Evolutionary conservation across 371 early-diverging fungal genomes (phyloP).

Genomic region (Syncephalastrum sp.): DNA sequence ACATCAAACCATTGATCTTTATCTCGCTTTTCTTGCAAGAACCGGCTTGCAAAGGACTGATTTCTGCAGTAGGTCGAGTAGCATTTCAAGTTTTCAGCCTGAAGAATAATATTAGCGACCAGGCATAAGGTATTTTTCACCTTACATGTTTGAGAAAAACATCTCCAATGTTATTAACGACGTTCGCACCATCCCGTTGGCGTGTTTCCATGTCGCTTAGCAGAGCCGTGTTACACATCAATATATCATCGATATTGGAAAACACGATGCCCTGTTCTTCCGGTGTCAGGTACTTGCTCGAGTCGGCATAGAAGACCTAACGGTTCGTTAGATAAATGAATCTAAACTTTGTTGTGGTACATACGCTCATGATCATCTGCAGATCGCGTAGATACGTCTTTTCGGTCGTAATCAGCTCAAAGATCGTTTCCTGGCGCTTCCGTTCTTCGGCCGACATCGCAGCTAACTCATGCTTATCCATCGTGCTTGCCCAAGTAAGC

Average conservation of each 20-base stretch:
- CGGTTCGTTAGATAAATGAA: background rate
- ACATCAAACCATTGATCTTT: slow-evolving; percentile 56
- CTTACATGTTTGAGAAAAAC: slow-evolving; percentile 61
- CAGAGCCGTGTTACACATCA: slow-evolving; percentile 69
- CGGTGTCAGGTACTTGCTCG: slow-evolving; percentile 36
- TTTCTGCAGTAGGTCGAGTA: slow-evolving; percentile 72
- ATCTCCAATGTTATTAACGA: slow-evolving; percentile 58
- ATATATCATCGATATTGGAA: slow-evolving; percentile 71
- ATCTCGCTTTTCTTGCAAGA: slow-evolving; percentile 61
- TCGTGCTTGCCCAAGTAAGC: slow-evolving; percentile 43
- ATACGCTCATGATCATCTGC: slow-evolving; percentile 77
- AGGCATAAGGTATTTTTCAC: background rate
- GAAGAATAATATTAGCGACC: background rate
- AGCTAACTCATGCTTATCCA: slow-evolving; percentile 39
- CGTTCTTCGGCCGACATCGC: slow-evolving; percentile 58
- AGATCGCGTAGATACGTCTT: slow-evolving; percentile 79
- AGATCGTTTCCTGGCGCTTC: slow-evolving; percentile 87
- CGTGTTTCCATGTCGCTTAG: slow-evolving; percentile 68
- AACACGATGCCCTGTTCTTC: slow-evolving; percentile 49
- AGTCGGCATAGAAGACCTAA: slow-evolving; percentile 54
- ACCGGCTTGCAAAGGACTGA: slow-evolving; percentile 59
- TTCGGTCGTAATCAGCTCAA: slow-evolving; percentile 86
- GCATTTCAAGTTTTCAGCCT: slow-evolving; percentile 54
- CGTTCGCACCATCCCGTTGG: slow-evolving; percentile 52
- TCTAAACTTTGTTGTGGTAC: background rate